Conservation (phyloP, 805 yeast genomes). For the Teunomyces tritomae region DNA sequence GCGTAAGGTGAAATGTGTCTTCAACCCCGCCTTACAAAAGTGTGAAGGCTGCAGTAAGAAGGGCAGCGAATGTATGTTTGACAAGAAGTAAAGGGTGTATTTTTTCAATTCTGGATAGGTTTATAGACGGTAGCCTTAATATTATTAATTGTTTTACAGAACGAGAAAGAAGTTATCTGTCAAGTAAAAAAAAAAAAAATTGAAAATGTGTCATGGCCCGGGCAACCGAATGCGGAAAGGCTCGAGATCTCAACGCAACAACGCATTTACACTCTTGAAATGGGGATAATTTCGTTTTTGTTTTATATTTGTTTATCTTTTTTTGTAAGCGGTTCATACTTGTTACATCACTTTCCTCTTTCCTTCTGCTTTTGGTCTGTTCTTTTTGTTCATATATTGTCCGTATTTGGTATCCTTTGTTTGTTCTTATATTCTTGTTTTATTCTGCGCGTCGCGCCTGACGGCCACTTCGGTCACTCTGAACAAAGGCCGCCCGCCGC, state of each 20-base stretch:
- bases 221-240: no score
- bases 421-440: no score
- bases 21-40: slow-evolving; percentile 24
- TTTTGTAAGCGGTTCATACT: no score
- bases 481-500: not conserved
- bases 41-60: slow-evolving; percentile 43
- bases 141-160: not conserved
- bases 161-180: not conserved
- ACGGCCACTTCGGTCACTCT: not conserved
- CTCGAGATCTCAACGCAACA: no score
- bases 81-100: slow-evolving; percentile 8
- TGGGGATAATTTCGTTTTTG: no score
- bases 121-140: slow-evolving; percentile 1
- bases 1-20: slow-evolving; percentile 43
- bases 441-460: no score
- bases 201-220: not conserved
- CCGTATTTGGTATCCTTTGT: no score
- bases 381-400: no score
- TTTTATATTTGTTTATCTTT: no score
- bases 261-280: no score
- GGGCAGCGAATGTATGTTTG: slow-evolving; percentile 34
- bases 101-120: slow-evolving; percentile 2
- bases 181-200: not conserved
- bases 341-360: no score
- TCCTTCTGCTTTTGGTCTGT: no score